phyloP scores from a whole-genome alignment of 768 basidiomycete genomes.

The Termitomyces sp. region DNA sequence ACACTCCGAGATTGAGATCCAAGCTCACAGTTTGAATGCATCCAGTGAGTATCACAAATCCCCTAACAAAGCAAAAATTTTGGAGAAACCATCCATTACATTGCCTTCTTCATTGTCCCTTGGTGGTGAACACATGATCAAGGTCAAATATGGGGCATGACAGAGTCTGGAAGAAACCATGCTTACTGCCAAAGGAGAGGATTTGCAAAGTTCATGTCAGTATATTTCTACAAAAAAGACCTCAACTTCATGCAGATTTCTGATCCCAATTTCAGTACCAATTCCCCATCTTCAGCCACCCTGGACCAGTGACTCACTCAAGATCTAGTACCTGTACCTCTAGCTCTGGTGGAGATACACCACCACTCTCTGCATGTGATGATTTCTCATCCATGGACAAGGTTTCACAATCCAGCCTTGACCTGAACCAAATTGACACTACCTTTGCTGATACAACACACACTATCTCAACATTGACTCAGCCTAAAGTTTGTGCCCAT shows the following conservation, averaged over 20 bases:
- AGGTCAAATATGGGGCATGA: constrained; percentile 53
- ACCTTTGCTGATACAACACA: constrained; percentile 50
- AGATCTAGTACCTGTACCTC: constrained; percentile 67
- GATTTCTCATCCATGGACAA: constrained; percentile 58
- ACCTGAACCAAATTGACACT: constrained; percentile 54
- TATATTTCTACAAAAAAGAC: too few relatives aligned
- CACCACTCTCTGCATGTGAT: constrained; percentile 65
- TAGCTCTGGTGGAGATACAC: constrained; percentile 65
- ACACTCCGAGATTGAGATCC: constrained; percentile 36
- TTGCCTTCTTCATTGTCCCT: constrained; percentile 61
- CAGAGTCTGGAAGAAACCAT: constrained; percentile 65
- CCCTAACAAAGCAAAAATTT: constrained; percentile 41
- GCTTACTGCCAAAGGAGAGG: constrained; percentile 64
- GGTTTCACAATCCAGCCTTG: constrained; percentile 75
- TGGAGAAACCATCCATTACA: constrained; percentile 63
- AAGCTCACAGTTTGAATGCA: constrained; percentile 19
- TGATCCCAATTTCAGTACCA: constrained; percentile 27
- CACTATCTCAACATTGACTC: constrained; percentile 37
- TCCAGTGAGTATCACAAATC: constrained; percentile 27
- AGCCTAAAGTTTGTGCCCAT: constrained; percentile 41
- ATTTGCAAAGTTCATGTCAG: constrained; percentile 48
- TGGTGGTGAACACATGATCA: constrained; percentile 65
- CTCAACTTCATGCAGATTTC: not conserved
- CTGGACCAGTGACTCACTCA: constrained; percentile 42
- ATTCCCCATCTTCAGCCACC: constrained; percentile 59